phyloP scores from a whole-genome alignment of 2,329 filamentous ascomycete genomes.

The Aspergillus ibericus region DNA sequence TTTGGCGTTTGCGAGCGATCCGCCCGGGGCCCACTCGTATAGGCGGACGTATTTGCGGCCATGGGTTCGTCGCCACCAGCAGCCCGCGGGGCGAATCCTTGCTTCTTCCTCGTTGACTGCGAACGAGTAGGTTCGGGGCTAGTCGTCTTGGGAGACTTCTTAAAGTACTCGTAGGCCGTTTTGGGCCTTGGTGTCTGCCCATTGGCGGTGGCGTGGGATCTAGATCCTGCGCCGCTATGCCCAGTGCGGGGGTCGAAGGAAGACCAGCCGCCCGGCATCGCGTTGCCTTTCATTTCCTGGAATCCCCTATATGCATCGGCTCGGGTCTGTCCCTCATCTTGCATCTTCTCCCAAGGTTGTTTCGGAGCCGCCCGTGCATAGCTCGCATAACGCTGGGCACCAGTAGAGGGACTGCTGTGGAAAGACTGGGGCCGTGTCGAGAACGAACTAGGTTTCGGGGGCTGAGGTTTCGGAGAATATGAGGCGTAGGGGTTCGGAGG shows the following conservation, averaged over 20 bases:
- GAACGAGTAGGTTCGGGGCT: conserved; percentile 37
- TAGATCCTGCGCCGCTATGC: conserved; percentile 21
- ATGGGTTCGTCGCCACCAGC: conserved; percentile 62
- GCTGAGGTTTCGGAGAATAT: conserved; percentile 25
- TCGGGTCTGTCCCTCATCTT: conserved; percentile 42
- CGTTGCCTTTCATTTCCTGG: conserved; percentile 43
- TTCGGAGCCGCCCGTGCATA: conserved; percentile 43
- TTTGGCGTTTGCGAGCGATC: conserved; percentile 34
- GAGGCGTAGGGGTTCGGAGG: conserved; percentile 25
- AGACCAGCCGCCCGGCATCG: conserved; percentile 35
- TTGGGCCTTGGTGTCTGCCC: conserved; percentile 32
- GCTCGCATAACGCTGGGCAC: conserved; percentile 42
- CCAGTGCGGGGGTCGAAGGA: conserved; percentile 40
- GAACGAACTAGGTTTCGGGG: conserved; percentile 24
- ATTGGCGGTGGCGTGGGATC: conserved; percentile 23
- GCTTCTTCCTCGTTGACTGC: conserved; percentile 51
- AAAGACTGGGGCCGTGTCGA: conserved; percentile 20
- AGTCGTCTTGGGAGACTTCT: conserved; percentile 32
- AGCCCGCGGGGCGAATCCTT: conserved; percentile 60
- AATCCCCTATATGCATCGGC: conserved; percentile 48
- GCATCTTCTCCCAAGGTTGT: conserved; percentile 38
- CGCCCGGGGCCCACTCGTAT: conserved; percentile 37
- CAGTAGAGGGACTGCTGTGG: conserved; percentile 35
- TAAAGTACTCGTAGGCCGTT: conserved; percentile 43
- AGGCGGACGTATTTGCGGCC: conserved; percentile 54